phyloP scores from a whole-genome alignment of 352 stramenopile species.

The Elongisporangium prolatum region DNA sequence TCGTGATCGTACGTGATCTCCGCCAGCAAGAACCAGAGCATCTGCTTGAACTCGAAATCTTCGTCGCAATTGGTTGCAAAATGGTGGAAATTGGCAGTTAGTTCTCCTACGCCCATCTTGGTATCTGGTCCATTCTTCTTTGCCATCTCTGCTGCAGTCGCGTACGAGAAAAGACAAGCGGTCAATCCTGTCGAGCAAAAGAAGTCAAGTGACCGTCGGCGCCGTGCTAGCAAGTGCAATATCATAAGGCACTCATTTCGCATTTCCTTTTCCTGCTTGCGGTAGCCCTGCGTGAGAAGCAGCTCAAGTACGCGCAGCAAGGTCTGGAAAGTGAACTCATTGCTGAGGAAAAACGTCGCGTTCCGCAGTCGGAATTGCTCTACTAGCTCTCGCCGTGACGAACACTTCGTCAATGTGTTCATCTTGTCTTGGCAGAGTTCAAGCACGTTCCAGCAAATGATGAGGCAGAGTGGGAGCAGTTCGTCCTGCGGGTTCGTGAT shows the following conservation, averaged over 20 bases:
- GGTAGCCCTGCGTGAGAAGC: slow-evolving; percentile 51
- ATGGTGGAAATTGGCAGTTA: slow-evolving; percentile 49
- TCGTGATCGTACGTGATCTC: slow-evolving; percentile 44
- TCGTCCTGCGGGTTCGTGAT: slow-evolving; percentile 59
- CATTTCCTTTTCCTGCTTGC: slow-evolving; percentile 74
- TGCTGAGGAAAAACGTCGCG: slow-evolving; percentile 55
- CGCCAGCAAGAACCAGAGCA: slow-evolving; percentile 61
- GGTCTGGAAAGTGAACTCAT: slow-evolving; percentile 47
- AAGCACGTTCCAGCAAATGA: slow-evolving; percentile 73
- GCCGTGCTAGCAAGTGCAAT: slow-evolving; percentile 47
- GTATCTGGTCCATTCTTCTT: neutral
- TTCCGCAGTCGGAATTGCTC: slow-evolving; percentile 59
- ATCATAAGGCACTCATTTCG: slow-evolving; percentile 77
- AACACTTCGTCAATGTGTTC: slow-evolving; percentile 26
- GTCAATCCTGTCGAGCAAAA: slow-evolving; percentile 63
- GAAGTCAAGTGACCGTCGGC: slow-evolving; percentile 35
- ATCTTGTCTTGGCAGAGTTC: slow-evolving; percentile 62
- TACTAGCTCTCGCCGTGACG: slow-evolving; percentile 51
- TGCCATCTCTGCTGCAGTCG: slow-evolving; percentile 40
- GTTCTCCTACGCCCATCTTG: slow-evolving; percentile 15
- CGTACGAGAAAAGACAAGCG: slow-evolving; percentile 56
- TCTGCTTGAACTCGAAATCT: slow-evolving; percentile 83
- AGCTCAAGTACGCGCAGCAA: slow-evolving; percentile 57
- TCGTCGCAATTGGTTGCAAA: slow-evolving; percentile 69
- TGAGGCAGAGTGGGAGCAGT: slow-evolving; percentile 60